Evolutionary conservation across 106 monocot genomes (phyloP).

Genomic region (Dendrobium catenatum): DNA sequence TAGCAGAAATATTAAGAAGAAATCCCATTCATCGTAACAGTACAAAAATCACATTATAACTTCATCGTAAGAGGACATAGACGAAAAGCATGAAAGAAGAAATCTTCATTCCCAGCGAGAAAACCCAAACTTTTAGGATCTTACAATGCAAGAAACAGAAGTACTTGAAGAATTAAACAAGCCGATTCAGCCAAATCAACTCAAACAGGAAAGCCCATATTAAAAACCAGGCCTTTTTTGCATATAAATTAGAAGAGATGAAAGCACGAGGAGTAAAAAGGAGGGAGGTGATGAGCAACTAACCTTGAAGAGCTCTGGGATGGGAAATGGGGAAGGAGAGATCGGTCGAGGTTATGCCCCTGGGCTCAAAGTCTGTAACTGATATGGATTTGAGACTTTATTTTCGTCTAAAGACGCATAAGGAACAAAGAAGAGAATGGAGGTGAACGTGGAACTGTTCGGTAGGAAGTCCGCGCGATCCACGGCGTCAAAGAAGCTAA

Average conservation of each 20-base stretch:
- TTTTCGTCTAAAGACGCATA: neutral
- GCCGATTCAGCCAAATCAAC: neutral
- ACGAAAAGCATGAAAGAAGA: no score
- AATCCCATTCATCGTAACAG: neutral
- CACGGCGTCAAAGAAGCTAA: neutral
- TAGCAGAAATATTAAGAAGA: neutral
- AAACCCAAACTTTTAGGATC: neutral
- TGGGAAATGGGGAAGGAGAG: neutral
- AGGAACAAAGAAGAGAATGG: neutral
- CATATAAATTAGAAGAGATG: neutral
- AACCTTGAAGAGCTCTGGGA: neutral
- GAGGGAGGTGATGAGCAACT: neutral
- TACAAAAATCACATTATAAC: no score
- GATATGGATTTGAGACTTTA: neutral
- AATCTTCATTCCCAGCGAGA: neutral
- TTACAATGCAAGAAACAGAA: neutral
- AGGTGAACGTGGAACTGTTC: neutral
- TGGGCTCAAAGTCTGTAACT: neutral
- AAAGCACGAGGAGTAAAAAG: neutral
- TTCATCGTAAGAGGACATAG: no score
- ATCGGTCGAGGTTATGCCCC: neutral
- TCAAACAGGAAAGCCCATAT: neutral
- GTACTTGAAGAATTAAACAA: neutral
- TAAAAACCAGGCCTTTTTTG: neutral
- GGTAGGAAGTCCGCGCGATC: neutral